Evolutionary conservation across 2,329 filamentous ascomycete species (phyloP).

Genomic region (Fusarium sp.): DNA sequence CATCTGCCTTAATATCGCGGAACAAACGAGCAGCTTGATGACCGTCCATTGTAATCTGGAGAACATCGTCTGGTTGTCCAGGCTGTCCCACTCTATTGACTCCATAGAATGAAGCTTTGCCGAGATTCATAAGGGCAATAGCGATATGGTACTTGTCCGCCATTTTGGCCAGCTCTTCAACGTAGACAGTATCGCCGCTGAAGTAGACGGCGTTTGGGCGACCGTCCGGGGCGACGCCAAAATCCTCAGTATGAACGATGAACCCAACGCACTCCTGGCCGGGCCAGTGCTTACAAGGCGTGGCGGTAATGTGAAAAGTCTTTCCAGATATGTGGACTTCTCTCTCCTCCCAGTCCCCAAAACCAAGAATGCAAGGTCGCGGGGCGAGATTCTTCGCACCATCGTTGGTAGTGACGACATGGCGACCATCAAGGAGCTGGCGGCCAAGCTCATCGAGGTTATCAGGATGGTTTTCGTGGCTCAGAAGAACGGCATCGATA

Average conservation of each 20-base stretch:
- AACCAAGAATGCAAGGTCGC: not conserved
- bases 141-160: not conserved
- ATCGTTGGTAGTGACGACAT: not conserved
- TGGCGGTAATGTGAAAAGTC: slow-evolving; percentile 3
- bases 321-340: not conserved
- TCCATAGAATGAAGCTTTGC: no score
- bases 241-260: not conserved
- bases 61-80: not conserved
- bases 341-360: not conserved
- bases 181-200: not conserved
- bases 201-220: not conserved
- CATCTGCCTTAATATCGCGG: not conserved
- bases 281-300: not conserved
- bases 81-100: not conserved
- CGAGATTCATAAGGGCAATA: not conserved
- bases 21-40: not conserved
- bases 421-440: not conserved
- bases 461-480: slow-evolving; percentile 18
- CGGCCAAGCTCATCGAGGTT: slow-evolving; percentile 8
- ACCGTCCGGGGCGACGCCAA: not conserved
- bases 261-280: slow-evolving; percentile 15
- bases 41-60: not conserved
- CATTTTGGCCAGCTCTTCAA: not conserved
- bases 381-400: slow-evolving; percentile 11
- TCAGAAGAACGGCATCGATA: slow-evolving; percentile 16